Conservation (phyloP, 2,329 filamentous ascomycete species). For the Cucurbitaria berberidis region DNA sequence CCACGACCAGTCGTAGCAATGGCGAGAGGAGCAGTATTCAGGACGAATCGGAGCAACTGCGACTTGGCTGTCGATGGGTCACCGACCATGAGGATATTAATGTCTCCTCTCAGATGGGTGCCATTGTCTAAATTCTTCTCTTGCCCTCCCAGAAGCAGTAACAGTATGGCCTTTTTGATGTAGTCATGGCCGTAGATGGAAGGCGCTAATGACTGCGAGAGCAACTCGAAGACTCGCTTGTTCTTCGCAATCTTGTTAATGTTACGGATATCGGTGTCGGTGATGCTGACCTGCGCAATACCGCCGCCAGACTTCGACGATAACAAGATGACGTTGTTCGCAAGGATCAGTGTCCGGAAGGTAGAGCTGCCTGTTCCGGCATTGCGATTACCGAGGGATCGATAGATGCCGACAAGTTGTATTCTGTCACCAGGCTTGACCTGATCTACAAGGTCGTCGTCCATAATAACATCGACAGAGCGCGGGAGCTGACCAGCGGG, state of each 20-base stretch:
- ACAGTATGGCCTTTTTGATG: conserved; percentile 95
- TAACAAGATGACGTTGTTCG: conserved; percentile 92
- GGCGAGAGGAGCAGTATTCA: conserved; percentile 94
- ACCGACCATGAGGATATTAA: conserved; percentile 99
- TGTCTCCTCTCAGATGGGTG: conserved; percentile 96
- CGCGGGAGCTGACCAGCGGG: conserved; percentile 94
- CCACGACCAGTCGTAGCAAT: conserved; percentile 97
- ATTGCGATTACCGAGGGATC: conserved; percentile 93
- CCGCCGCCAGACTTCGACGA: conserved; percentile 96
- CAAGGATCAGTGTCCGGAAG: conserved; percentile 91
- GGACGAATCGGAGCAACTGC: conserved; percentile 93
- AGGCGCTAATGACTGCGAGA: conserved; percentile 92
- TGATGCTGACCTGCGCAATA: conserved; percentile 88
- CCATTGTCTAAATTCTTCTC: conserved; percentile 99
- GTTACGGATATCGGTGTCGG: conserved; percentile 95
- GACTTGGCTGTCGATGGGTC: conserved; percentile 98
- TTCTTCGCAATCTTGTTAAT: conserved; percentile 98
- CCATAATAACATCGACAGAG: conserved; percentile 93
- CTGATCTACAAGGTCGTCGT: conserved; percentile 93
- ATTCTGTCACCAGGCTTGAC: conserved; percentile 96
- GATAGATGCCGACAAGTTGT: conserved; percentile 94
- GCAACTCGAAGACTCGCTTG: conserved; percentile 87
- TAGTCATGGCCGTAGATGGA: conserved; percentile 97
- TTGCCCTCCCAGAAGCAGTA: conserved; percentile 94
- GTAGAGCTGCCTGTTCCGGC: conserved; percentile 87